Evolutionary conservation across 75 land plant species (phyloP), one percentile per base, ranked within the genome.

Genomic region (Ceratopteris richardii): DNA sequence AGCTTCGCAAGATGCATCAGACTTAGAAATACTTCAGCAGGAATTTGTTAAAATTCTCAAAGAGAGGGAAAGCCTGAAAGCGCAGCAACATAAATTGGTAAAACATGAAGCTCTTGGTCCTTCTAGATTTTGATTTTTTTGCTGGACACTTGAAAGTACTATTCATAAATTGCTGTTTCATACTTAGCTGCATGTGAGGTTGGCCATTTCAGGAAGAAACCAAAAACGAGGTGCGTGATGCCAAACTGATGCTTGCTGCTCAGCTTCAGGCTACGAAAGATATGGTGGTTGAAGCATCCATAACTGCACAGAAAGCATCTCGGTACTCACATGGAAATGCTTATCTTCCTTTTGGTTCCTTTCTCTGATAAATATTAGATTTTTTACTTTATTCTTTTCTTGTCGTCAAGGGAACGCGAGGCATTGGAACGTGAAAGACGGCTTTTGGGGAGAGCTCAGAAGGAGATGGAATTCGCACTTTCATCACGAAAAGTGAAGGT

Each of bases 271-370:
- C 69, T 16, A 65, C 67, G 13, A 64, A 71, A 42, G 51, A 72
- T 26, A 72, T 72, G 64, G 75, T 72, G 39, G 44, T 69, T 44
- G 75, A 60, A 58, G 75, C 69, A 33, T 57, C 75, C 20, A 12
- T 70, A 20, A 70, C 66, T 55, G 73, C 73, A 19, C 73, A 70
- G 37, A 63, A 64, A 54, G 73, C 73, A 25, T 70, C 73, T 59
- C 56, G 73, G 73, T 70, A 37, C n/a, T n/a, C n/a, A n/a, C n/a
- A n/a, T n/a, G n/a, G n/a, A n/a, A n/a, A n/a, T n/a, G n/a, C n/a
- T 39, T 10, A 36, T 39, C 37, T 19, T 56, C 7, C 26, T 26
- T 19, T 56, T 56, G 22, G 25, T 44, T 7, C n/a, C 61, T 16
- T 52, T 13, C 20, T 14, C 40, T 24, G 18, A 29, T 57, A 19